Percentiles rank a stretch among this genome's conserved stretches.
phyloP scores from a whole-genome alignment of 2,329 filamentous ascomycete genomes.

The Sarocladiaceae sp. region DNA sequence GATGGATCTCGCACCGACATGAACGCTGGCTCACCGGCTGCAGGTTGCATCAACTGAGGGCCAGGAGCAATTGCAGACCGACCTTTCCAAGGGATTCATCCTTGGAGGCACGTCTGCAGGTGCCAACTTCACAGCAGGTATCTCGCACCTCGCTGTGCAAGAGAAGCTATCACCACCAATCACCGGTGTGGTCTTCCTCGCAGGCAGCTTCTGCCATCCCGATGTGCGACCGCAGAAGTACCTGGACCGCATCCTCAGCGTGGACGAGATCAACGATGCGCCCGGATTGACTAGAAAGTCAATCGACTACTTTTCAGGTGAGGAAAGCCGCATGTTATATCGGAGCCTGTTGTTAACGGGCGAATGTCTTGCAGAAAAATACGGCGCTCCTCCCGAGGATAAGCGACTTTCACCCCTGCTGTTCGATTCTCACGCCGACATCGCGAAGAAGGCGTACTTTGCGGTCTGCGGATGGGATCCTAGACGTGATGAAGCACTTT shows the following conservation, averaged over 20 bases:
- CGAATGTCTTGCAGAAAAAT: conserved; percentile 14
- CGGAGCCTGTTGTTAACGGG: too few species aligned
- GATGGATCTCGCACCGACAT: background rate
- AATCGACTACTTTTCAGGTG: conserved; percentile 28
- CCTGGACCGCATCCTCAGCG: conserved; percentile 17
- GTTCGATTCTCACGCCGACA: conserved; percentile 24
- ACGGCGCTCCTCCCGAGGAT: conserved; percentile 27
- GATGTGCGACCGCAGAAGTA: conserved; percentile 34
- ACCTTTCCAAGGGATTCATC: conserved; percentile 42
- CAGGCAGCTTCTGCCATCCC: conserved; percentile 37
- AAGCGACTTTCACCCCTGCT: conserved; percentile 32
- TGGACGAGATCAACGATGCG: conserved; percentile 31
- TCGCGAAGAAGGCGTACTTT: conserved; percentile 35
- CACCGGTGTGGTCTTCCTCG: conserved; percentile 42
- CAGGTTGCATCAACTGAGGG: conserved; percentile 18
- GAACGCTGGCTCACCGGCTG: background rate
- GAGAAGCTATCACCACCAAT: conserved; percentile 34
- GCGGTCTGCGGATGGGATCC: conserved; percentile 45
- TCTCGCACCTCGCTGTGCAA: conserved; percentile 35
- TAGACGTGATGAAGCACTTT: conserved; percentile 41
- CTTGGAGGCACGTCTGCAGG: conserved; percentile 47
- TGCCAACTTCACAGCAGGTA: conserved; percentile 44
- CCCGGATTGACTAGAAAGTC: conserved; percentile 29
- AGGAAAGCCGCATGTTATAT: background rate
- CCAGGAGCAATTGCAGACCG: conserved; percentile 22